phyloP scores from a whole-genome alignment of 164 flowering plant species.

The Aristolochia fimbriata region DNA sequence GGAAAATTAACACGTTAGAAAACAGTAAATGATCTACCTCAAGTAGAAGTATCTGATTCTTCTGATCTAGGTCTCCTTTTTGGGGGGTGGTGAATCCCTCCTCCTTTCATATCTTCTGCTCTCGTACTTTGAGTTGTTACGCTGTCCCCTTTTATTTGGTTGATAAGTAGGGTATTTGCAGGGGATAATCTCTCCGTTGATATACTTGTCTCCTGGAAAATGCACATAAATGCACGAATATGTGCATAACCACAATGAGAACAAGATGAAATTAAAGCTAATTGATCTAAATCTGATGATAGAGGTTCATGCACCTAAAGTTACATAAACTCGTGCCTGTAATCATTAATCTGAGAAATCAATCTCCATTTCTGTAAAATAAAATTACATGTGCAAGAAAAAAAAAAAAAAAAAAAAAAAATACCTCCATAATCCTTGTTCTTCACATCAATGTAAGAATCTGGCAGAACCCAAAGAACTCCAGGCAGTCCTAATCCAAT shows the following conservation, averaged over 20 bases:
- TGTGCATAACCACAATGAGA: not conserved
- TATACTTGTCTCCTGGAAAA: slow-evolving; percentile 70
- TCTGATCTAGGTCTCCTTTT: slow-evolving; percentile 41
- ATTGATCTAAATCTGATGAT: too few species aligned
- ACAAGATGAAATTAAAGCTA: not conserved
- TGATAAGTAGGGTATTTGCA: slow-evolving; percentile 89
- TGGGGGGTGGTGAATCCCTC: slow-evolving; percentile 64
- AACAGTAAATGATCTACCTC: not conserved
- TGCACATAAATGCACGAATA: not conserved
- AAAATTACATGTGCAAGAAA: not conserved
- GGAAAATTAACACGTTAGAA: not conserved
- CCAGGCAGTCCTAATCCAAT: slow-evolving; percentile 73
- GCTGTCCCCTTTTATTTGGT: slow-evolving; percentile 44
- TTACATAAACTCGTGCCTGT: too few species aligned
- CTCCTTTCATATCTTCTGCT: slow-evolving; percentile 73
- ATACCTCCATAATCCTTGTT: slow-evolving; percentile 98
- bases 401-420: slow-evolving; percentile 4
- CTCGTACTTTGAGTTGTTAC: slow-evolving; percentile 46
- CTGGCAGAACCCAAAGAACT: slow-evolving; percentile 97
- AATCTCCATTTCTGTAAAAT: not conserved
- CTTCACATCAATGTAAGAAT: slow-evolving; percentile 90
- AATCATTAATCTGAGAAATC: too few species aligned
- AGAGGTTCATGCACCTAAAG: too few species aligned
- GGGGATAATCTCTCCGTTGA: slow-evolving; percentile 96
- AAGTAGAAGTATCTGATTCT: slow-evolving; percentile 22